A percentile compares a stretch with the other conserved stretches of the same genome.
These are phyloP conservation scores for Colletotrichum sp. DNA, from an alignment of 2,329 filamentous ascomycete genomes.

Conservation along the genomic window DNA sequence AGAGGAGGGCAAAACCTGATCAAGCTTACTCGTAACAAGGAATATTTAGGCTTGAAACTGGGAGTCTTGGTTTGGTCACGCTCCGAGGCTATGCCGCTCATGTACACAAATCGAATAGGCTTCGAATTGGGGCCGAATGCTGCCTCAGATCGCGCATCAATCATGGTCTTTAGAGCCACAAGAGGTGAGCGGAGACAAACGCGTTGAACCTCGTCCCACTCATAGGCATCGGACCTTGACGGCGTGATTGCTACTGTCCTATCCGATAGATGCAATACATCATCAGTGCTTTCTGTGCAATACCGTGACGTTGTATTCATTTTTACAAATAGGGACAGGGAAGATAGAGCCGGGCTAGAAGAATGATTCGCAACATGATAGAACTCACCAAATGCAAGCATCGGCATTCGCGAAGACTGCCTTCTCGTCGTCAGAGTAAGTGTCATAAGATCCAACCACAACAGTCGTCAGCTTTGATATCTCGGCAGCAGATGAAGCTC, in stretches of 20 bases:
- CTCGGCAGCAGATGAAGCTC: not conserved
- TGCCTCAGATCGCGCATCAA: constrained; percentile 1
- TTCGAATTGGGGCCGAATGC: not conserved
- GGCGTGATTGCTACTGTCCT: constrained; percentile 34
- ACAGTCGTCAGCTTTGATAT: constrained; percentile 33
- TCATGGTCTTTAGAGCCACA: constrained; percentile 24
- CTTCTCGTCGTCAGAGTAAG: constrained; percentile 44
- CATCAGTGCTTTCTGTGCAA: not conserved
- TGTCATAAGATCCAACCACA: constrained; percentile 41
- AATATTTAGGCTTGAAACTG: constrained; percentile 42
- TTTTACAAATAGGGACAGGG: not conserved
- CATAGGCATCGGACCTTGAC: constrained; percentile 25
- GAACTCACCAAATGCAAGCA: not conserved
- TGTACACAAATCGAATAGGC: constrained; percentile 49
- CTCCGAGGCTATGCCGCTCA: constrained; percentile 49
- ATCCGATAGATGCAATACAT: constrained; percentile 28
- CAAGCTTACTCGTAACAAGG: constrained; percentile 34
- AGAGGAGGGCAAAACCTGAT: not conserved
- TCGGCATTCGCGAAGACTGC: constrained; percentile 43
- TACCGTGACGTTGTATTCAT: not conserved
- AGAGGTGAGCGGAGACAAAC: constrained; percentile 46
- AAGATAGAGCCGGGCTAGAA: not conserved
- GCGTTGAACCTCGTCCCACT: constrained; percentile 40
- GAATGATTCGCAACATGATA: not conserved
- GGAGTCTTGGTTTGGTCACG: constrained; percentile 51